These are phyloP conservation scores for Lichtheimia hyalospora DNA, from an alignment of 371 early-diverging fungal species.

Conservation along the genomic window DNA sequence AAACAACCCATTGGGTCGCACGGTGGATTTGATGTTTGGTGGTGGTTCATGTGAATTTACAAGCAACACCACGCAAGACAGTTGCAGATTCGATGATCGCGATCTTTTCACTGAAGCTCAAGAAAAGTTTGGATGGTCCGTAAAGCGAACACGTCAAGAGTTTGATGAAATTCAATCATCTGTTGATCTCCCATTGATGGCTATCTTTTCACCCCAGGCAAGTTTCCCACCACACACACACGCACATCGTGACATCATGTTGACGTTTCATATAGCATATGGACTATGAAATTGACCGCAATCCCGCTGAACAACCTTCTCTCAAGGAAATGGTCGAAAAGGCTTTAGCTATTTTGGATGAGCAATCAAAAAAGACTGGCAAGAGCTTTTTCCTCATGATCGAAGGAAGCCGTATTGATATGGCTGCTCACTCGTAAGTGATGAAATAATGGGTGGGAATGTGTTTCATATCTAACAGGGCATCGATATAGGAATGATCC, in stretches of 20 bases:
- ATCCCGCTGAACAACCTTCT: slow-evolving; percentile 62
- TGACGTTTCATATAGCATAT: slow-evolving; percentile 54
- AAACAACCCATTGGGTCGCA: slow-evolving; percentile 74
- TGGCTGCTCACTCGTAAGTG: slow-evolving; percentile 74
- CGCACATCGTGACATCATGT: not conserved
- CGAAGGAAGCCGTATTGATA: slow-evolving; percentile 92
- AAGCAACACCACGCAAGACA: slow-evolving; percentile 56
- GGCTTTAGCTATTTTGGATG: slow-evolving; percentile 27
- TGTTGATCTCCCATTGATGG: slow-evolving; percentile 69
- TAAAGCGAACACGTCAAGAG: slow-evolving; percentile 46
- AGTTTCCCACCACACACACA: slow-evolving; percentile 8
- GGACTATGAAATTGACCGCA: slow-evolving; percentile 80
- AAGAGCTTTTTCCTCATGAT: slow-evolving; percentile 94
- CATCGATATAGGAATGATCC: slow-evolving; percentile 69
- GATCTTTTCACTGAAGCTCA: slow-evolving; percentile 61
- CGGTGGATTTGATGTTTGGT: slow-evolving; percentile 89
- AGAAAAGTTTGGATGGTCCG: slow-evolving; percentile 55
- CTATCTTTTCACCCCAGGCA: slow-evolving; percentile 70
- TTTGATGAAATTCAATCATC: slow-evolving; percentile 55
- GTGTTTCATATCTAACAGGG: not conserved
- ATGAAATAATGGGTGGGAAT: not conserved
- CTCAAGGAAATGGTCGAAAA: slow-evolving; percentile 73
- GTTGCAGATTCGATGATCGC: slow-evolving; percentile 72
- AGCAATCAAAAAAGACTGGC: slow-evolving; percentile 22
- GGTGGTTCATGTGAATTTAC: slow-evolving; percentile 89